Evolutionary conservation across 1,284 basidiomycete species (phyloP), one percentile per base, ranked within the genome.

Genomic region (Ganoderma sinense): DNA sequence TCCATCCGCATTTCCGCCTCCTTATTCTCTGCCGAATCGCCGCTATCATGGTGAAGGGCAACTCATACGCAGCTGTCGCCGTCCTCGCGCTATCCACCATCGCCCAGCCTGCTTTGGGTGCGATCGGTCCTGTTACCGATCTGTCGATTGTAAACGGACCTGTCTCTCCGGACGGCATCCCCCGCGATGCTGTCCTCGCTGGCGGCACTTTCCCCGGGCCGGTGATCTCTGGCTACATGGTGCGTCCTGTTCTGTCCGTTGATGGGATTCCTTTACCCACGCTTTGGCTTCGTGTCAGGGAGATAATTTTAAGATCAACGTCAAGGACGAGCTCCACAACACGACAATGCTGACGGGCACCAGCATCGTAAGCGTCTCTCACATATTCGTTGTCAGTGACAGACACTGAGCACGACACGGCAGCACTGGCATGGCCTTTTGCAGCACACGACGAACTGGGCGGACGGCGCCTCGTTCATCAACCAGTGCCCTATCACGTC

Each of bases 401-500:
- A 33, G 16, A 53, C 7, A 16, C 6, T 56, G 53, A 56, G 7
- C 18, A 13, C 14, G 6, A 13, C 14, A 5, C 11, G 18, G 33
- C 20, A 59, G 56, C 82, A 84, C 67, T 83, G 83, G 82, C 82
- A 82, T 36, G 80, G 80, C 6, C 20, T 82, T 11, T 77, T 76
- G 48, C 81, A 75, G 76, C 75, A 67, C 65, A 71, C 70, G 66
- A 78, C 79, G 0, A 77, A 72, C 18, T 78, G 75, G 69, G 79
- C 77, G 78, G 74, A 75, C 31, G 74, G 74, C 2, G 55, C 68
- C 2, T 68, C 73, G 1, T 70, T 74, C 48, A 69, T 86, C 29
- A 84, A 79, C 29, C 85, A 87, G 69, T 89, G 88, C 71, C 85
- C 86, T 0, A 87, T 89, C 68, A 80, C 82, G 6, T 80, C 85